Conservation (phyloP, 805 yeast genomes). For the Starmerella potacharoeniae region DNA sequence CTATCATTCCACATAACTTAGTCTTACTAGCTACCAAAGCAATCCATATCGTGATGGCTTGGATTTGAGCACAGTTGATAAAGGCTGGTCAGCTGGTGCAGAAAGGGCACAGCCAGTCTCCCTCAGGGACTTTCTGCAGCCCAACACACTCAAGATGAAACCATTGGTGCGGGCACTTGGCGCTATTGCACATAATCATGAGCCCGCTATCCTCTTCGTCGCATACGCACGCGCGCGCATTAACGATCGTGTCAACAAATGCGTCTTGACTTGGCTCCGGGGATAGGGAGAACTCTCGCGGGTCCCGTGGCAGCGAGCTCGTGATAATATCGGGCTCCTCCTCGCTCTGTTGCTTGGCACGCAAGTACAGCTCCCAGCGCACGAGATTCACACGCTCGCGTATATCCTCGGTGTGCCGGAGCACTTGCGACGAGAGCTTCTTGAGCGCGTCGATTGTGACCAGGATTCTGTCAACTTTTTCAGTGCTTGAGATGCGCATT, state of each 20-base stretch:
- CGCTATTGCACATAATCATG: constrained; percentile 11
- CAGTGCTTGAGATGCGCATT: not conserved
- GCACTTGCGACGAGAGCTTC: not conserved
- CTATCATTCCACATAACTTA: too few relatives aligned
- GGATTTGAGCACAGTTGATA: too few relatives aligned
- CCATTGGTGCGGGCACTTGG: constrained; percentile 9
- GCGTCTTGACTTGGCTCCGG: not conserved
- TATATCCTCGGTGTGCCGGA: not conserved
- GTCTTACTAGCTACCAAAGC: too few relatives aligned
- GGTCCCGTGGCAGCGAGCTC: not conserved
- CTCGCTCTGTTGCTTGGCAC: not conserved
- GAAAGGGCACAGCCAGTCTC: constrained; percentile 11
- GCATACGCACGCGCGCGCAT: not conserved
- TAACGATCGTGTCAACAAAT: not conserved
- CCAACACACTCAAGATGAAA: constrained; percentile 11
- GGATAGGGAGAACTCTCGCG: not conserved
- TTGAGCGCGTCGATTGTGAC: not conserved
- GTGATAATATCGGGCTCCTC: not conserved
- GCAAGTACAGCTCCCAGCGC: not conserved
- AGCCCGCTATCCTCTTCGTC: constrained; percentile 2
- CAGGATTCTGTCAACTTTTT: not conserved
- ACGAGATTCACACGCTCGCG: not conserved
- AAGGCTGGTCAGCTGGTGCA: not conserved
- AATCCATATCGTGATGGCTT: too few relatives aligned
- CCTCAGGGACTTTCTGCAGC: not conserved